Evolutionary conservation across 2,329 filamentous ascomycete species (phyloP).

Genomic region (Pestalotiopsis sp.): DNA sequence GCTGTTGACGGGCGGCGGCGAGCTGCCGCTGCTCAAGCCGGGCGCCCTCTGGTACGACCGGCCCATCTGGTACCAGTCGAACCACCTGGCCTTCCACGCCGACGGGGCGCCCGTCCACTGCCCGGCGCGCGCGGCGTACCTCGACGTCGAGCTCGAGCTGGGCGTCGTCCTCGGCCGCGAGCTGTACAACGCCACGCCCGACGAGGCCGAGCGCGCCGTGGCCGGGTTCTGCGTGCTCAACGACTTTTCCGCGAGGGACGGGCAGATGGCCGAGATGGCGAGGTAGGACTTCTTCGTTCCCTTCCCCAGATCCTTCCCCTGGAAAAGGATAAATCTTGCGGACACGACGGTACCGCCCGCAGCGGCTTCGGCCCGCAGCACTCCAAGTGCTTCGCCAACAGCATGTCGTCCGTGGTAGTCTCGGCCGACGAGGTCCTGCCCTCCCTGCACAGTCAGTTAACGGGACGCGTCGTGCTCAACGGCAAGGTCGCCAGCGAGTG

Average conservation of each 20-base stretch:
- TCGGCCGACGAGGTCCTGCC: slow-evolving; percentile 25
- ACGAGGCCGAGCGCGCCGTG: slow-evolving; percentile 26
- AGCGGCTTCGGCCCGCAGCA: slow-evolving; percentile 29
- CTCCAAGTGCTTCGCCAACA: slow-evolving; percentile 29
- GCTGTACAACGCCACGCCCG: slow-evolving; percentile 25
- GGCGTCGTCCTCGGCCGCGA: slow-evolving; percentile 24
- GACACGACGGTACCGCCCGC: background rate
- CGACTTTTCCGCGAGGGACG: slow-evolving; percentile 28
- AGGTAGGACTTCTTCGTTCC: background rate
- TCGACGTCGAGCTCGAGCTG: slow-evolving; percentile 30
- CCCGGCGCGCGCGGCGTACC: slow-evolving; percentile 24
- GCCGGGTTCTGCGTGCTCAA: slow-evolving; percentile 31
- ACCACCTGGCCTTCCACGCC: slow-evolving; percentile 28
- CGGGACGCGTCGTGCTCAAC: slow-evolving; percentile 25
- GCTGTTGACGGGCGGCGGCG: slow-evolving; percentile 17
- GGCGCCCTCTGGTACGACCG: slow-evolving; percentile 24
- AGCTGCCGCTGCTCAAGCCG: slow-evolving; percentile 26
- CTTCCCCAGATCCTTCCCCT: background rate
- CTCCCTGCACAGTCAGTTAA: slow-evolving; percentile 16
- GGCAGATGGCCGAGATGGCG: slow-evolving; percentile 28
- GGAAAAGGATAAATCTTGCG: background rate
- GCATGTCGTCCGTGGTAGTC: slow-evolving; percentile 26
- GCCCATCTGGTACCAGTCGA: slow-evolving; percentile 30
- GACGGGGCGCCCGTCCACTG: slow-evolving; percentile 24
- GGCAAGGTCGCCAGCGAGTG: slow-evolving; percentile 21